phyloP scores from a whole-genome alignment of 176 grass and related monocot genomes.

The Microstegium vimineum region DNA sequence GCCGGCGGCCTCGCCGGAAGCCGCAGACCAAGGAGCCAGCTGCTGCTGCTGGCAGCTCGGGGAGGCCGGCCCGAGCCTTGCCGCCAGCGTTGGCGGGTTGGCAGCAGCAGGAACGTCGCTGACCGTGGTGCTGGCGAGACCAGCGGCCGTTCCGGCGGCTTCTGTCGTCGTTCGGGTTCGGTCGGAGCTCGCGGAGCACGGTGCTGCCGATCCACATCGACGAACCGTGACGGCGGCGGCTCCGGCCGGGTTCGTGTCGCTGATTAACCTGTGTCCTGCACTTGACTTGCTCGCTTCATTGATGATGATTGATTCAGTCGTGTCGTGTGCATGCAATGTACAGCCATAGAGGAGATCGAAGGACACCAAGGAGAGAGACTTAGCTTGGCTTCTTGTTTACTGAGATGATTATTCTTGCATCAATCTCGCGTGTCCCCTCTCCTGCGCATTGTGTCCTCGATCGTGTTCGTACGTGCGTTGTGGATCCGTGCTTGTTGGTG shows the following conservation, averaged over 20 bases:
- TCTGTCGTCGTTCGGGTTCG: conserved; percentile 81
- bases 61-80: not conserved
- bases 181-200: conserved; percentile 74
- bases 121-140: conserved; percentile 30
- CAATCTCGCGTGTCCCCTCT: not conserved
- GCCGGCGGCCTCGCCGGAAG: conserved; percentile 22
- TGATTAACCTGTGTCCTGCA: not conserved
- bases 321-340: conserved; percentile 38
- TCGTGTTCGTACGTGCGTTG: not conserved
- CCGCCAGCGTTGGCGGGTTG: no score
- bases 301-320: not conserved
- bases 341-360: conserved; percentile 39
- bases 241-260: conserved; percentile 3
- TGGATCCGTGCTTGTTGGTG: conserved; percentile 7
- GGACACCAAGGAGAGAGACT: no score
- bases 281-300: conserved; percentile 5
- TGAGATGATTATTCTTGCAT: not conserved
- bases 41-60: not conserved
- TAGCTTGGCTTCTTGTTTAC: not conserved
- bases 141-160: conserved; percentile 71
- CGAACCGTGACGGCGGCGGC: no score
- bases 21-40: conserved; percentile 23
- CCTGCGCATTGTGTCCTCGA: not conserved
- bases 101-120: not conserved
- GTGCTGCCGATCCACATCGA: conserved; percentile 78